A percentile compares a stretch with the other conserved stretches of the same genome.
Conservation (phyloP, 208 protist genomes). For the Wallacemonas sp. region DNA sequence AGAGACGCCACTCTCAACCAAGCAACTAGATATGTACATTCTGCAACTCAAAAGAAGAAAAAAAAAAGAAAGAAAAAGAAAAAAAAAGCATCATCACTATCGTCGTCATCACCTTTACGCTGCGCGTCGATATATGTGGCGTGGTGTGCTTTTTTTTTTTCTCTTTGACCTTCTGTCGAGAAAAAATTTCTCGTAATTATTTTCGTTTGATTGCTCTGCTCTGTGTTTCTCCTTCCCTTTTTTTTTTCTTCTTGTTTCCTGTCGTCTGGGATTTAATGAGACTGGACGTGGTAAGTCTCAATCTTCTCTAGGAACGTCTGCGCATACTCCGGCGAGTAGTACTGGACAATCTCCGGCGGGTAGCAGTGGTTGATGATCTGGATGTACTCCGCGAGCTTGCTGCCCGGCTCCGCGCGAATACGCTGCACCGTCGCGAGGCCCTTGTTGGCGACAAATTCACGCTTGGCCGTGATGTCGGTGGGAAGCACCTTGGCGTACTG, state of each 20-base stretch:
- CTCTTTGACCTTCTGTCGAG: too few relatives aligned
- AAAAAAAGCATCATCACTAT: neutral
- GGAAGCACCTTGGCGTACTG: constrained; percentile 99
- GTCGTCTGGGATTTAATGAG: constrained; percentile 38
- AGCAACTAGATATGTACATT: constrained; percentile 1
- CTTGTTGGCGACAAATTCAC: constrained; percentile 95
- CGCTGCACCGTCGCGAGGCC: constrained; percentile 95
- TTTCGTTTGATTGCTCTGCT: too few relatives aligned
- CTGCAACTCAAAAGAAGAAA: neutral
- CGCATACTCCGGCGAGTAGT: constrained; percentile 97
- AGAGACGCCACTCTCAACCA: neutral
- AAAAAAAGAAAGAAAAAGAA: neutral
- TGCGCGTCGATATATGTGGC: neutral
- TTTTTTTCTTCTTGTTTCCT: neutral
- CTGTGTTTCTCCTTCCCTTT: neutral
- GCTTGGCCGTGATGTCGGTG: constrained; percentile 95
- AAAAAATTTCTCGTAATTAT: too few relatives aligned
- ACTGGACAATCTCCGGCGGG: constrained; percentile 98
- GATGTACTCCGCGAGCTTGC: constrained; percentile 96
- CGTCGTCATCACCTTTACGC: too few relatives aligned
- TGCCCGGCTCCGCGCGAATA: constrained; percentile 94
- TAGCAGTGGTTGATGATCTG: constrained; percentile 98
- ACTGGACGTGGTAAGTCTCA: constrained; percentile 91
- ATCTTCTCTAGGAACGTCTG: constrained; percentile 96
- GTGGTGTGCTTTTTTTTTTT: neutral